Evolutionary conservation across 495 filamentous ascomycete species (phyloP).

Genomic region (Acidomyces sp.): DNA sequence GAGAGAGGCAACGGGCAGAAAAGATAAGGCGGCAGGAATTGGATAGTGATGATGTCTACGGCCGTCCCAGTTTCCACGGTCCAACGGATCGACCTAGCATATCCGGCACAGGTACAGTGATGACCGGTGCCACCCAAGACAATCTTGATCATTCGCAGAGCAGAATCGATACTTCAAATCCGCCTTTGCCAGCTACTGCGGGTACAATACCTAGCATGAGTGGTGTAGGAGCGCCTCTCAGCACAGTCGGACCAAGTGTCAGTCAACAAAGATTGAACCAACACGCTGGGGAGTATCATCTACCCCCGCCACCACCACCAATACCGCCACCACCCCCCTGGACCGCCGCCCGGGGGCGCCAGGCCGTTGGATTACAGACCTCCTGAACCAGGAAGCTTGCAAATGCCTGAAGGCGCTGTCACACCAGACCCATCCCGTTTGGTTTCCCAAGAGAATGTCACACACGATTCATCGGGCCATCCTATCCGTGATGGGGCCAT

Average conservation of each 20-base stretch:
- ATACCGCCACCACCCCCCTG: conserved; percentile 35
- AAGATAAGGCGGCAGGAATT: conserved; percentile 42
- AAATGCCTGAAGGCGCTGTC: conserved; percentile 18
- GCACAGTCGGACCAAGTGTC: neutral
- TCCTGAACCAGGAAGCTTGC: conserved; percentile 8
- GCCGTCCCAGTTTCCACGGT: conserved; percentile 36
- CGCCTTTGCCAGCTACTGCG: conserved; percentile 21
- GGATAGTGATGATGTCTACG: conserved; percentile 44
- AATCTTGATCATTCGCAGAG: conserved; percentile 13
- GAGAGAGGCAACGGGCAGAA: conserved; percentile 52
- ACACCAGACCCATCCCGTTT: conserved; percentile 13
- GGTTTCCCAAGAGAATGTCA: conserved; percentile 7
- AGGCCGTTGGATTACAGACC: conserved; percentile 1
- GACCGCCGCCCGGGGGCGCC: conserved; percentile 7
- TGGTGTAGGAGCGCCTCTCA: neutral
- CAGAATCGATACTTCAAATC: conserved; percentile 13
- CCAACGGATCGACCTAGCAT: too few species aligned
- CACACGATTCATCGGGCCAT: neutral
- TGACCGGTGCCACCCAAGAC: conserved; percentile 6
- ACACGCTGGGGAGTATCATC: conserved; percentile 1
- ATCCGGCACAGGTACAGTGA: conserved; percentile 28
- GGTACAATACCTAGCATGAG: neutral
- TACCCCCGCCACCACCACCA: conserved; percentile 31
- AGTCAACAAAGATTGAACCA: conserved; percentile 3
- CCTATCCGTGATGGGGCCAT: neutral